Percentiles rank a stretch among this genome's conserved stretches.
phyloP scores from a whole-genome alignment of 176 grass and related monocot genomes.

The Oryza punctata region DNA sequence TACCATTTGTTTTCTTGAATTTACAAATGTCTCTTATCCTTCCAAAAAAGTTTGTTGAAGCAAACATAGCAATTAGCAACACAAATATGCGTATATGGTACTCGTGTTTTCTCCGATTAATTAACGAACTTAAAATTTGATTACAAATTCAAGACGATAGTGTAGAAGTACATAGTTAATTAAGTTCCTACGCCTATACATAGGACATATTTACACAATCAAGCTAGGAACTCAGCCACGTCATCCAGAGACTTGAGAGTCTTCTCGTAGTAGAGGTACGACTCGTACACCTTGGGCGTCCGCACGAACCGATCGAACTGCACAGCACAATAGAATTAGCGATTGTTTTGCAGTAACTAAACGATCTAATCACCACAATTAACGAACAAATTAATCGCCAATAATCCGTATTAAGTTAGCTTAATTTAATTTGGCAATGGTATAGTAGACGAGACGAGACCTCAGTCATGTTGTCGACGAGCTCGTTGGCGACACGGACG shows the following conservation, averaged over 20 bases:
- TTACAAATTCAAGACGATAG: not conserved
- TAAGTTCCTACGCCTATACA: not conserved
- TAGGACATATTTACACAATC: constrained; percentile 17
- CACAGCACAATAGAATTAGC: constrained; percentile 1
- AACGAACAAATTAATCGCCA: not conserved
- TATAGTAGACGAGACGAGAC: constrained; percentile 2
- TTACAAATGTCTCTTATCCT: not conserved
- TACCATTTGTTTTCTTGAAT: not conserved
- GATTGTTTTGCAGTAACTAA: not conserved
- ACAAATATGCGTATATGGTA: not conserved
- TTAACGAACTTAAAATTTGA: not conserved
- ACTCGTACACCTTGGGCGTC: constrained; percentile 84
- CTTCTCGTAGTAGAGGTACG: constrained; percentile 93
- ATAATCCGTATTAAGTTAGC: too few species aligned
- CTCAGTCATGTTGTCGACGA: constrained; percentile 91
- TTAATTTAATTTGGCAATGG: not conserved
- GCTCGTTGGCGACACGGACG: constrained; percentile 75
- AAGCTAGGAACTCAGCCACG: constrained; percentile 60
- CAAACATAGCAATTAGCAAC: not conserved
- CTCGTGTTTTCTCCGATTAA: not conserved
- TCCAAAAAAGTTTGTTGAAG: not conserved
- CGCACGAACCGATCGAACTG: constrained; percentile 81
- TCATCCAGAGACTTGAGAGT: constrained; percentile 88
- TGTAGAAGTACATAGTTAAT: too few species aligned
- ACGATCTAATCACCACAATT: not conserved